Percentiles rank a stretch among this genome's conserved stretches.
These are phyloP conservation scores for Microstroma glucosiphilum DNA, from an alignment of 1,284 basidiomycete genomes.

Conservation along the genomic window DNA sequence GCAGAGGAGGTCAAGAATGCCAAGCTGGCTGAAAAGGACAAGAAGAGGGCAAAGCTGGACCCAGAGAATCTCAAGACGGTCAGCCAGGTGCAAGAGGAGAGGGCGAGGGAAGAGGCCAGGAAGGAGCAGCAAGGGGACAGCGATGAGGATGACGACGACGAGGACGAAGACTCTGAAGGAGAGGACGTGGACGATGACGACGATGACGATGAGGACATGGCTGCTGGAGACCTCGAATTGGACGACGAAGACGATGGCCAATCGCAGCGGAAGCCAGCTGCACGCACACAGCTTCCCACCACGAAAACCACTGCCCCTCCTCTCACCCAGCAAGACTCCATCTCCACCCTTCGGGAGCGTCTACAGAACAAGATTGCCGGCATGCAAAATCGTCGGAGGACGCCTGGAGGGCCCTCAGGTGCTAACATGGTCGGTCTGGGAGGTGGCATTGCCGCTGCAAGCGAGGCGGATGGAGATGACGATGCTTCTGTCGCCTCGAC, in stretches of 20 bases:
- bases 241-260: conserved; percentile 33
- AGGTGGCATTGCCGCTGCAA: background rate
- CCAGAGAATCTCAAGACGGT: conserved; percentile 41
- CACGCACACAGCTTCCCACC: background rate
- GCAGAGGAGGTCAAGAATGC: conserved; percentile 35
- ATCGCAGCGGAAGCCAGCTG: conserved; percentile 12
- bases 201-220: conserved; percentile 19
- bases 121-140: conserved; percentile 22
- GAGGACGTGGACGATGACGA: conserved; percentile 20
- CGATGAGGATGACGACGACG: conserved; percentile 23
- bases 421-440: conserved; percentile 1
- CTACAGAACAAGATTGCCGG: conserved; percentile 39
- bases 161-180: conserved; percentile 16
- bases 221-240: conserved; percentile 7
- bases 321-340: conserved; percentile 23
- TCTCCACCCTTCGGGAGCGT: conserved; percentile 36
- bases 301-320: conserved; percentile 1
- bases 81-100: conserved; percentile 33
- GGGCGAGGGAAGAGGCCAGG: conserved; percentile 25
- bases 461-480: background rate
- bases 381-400: conserved; percentile 18
- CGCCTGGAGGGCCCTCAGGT: background rate
- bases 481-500: conserved; percentile 14
- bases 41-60: conserved; percentile 41
- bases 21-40: conserved; percentile 30